These are phyloP conservation scores for Fusarium marasasianum DNA, from an alignment of 2,329 filamentous ascomycete genomes.

Conservation along the genomic window DNA sequence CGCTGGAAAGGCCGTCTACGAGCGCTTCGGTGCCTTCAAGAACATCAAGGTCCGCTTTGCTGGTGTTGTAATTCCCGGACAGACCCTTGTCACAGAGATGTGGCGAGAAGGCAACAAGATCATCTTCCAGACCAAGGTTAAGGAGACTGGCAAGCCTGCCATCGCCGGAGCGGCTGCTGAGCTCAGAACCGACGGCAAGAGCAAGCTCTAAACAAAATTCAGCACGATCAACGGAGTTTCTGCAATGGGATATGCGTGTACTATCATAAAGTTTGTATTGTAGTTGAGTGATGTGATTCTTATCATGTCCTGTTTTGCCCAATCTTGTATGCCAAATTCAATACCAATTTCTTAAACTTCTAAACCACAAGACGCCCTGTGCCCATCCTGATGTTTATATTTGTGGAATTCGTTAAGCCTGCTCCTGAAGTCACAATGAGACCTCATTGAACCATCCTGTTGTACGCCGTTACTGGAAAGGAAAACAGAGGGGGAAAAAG, in stretches of 20 bases:
- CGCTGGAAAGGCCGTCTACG: slow-evolving; percentile 87
- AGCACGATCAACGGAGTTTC: slow-evolving; percentile 18
- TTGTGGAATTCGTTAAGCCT: slow-evolving; percentile 24
- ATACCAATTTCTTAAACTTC: slow-evolving; percentile 13
- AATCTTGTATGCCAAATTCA: slow-evolving; percentile 22
- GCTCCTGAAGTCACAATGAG: slow-evolving; percentile 19
- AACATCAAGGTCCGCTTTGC: slow-evolving; percentile 95
- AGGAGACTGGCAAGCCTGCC: slow-evolving; percentile 90
- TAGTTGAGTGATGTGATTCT: slow-evolving; percentile 32
- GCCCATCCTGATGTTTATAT: slow-evolving; percentile 1
- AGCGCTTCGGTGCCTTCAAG: slow-evolving; percentile 83
- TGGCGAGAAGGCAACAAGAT: slow-evolving; percentile 87
- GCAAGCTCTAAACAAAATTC: slow-evolving; percentile 44
- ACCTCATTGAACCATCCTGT: slow-evolving; percentile 17
- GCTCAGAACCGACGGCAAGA: slow-evolving; percentile 58
- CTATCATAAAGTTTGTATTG: slow-evolving; percentile 42
- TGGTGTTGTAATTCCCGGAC: slow-evolving; percentile 83
- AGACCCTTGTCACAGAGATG: slow-evolving; percentile 94
- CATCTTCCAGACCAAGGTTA: slow-evolving; percentile 87
- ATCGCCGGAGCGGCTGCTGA: slow-evolving; percentile 85
- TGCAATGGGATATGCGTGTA: slow-evolving; percentile 27
- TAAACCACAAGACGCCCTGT: slow-evolving; percentile 23
- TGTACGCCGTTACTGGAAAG: slow-evolving; percentile 19
- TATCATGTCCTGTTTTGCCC: slow-evolving; percentile 31
- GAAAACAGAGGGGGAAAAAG: not conserved